phyloP scores from a whole-genome alignment of 1,139 yeast species.

The Diutina mesorugosa region DNA sequence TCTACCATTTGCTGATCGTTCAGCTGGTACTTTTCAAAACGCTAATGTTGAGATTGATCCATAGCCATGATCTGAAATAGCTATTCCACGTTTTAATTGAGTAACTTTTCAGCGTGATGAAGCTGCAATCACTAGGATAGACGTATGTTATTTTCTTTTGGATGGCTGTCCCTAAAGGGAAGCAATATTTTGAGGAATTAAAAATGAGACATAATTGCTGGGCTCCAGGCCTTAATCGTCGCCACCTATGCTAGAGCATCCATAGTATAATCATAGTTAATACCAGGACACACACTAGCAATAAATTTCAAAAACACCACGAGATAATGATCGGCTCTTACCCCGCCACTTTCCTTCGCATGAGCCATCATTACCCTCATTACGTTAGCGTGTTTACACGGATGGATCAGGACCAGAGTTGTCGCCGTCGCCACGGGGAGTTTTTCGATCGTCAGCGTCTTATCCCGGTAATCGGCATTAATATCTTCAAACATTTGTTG shows the following conservation, averaged over 20 bases:
- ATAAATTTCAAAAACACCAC: slow-evolving; percentile 84
- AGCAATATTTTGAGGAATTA: too few species aligned
- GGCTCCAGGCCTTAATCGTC: background rate
- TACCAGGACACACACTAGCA: slow-evolving; percentile 95
- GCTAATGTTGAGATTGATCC: too few species aligned
- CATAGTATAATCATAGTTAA: slow-evolving; percentile 55
- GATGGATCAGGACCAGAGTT: slow-evolving; percentile 86
- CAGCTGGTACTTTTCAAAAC: too few species aligned
- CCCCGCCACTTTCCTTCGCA: slow-evolving; percentile 13
- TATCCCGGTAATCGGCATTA: slow-evolving; percentile 80
- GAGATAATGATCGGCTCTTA: slow-evolving; percentile 84
- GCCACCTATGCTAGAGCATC: background rate
- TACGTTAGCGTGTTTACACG: slow-evolving; percentile 90
- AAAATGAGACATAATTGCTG: too few species aligned
- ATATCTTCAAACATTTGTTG: slow-evolving; percentile 91
- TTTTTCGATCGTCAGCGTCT: slow-evolving; percentile 91
- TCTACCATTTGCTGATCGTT: too few species aligned
- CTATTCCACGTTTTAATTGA: too few species aligned
- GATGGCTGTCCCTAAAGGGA: too few species aligned
- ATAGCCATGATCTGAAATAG: too few species aligned
- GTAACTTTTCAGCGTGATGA: too few species aligned
- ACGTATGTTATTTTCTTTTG: too few species aligned
- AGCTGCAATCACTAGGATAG: too few species aligned
- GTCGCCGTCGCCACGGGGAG: slow-evolving; percentile 75
- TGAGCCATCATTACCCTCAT: slow-evolving; percentile 77